Evolutionary conservation across 768 basidiomycete genomes (phyloP).

Genomic region (Suillus decipiens): DNA sequence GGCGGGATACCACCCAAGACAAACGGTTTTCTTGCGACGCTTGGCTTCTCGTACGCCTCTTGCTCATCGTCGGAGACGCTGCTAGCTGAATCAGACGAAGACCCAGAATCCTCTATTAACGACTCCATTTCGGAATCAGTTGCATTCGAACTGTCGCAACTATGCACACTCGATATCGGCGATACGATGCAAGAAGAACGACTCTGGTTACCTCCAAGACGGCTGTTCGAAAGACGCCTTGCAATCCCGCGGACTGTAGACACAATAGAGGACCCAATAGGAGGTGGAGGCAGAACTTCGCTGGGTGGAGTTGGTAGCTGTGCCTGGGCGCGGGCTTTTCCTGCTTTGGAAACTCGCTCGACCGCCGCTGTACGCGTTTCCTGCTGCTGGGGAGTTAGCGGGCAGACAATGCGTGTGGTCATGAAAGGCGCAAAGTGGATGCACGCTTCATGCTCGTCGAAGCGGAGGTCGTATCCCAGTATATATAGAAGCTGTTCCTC

Average conservation of each 20-base stretch:
- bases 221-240: constrained; percentile 51
- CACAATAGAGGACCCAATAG: constrained; percentile 41
- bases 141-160: constrained; percentile 46
- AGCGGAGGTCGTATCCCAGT: constrained; percentile 90
- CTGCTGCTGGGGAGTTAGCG: constrained; percentile 34
- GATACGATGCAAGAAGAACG: constrained; percentile 27
- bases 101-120: constrained; percentile 62
- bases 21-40: constrained; percentile 38
- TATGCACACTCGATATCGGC: constrained; percentile 40
- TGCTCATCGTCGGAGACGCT: constrained; percentile 49
- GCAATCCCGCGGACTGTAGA: constrained; percentile 62
- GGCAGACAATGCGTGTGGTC: constrained; percentile 22
- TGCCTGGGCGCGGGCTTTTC: constrained; percentile 53
- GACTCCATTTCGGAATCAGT: constrained; percentile 62
- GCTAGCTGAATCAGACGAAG: constrained; percentile 51
- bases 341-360: constrained; percentile 53
- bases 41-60: constrained; percentile 27
- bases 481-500: constrained; percentile 93
- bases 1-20: constrained; percentile 48
- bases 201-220: constrained; percentile 34
- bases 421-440: constrained; percentile 72
- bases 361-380: constrained; percentile 56
- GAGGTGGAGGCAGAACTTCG: constrained; percentile 33
- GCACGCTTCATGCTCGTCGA: constrained; percentile 81
- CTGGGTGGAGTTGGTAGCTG: constrained; percentile 44